A percentile compares a stretch with the other conserved stretches of the same genome.
These are phyloP conservation scores for Cenococcum geophilum DNA, from an alignment of 495 filamentous ascomycete genomes.

Conservation along the genomic window DNA sequence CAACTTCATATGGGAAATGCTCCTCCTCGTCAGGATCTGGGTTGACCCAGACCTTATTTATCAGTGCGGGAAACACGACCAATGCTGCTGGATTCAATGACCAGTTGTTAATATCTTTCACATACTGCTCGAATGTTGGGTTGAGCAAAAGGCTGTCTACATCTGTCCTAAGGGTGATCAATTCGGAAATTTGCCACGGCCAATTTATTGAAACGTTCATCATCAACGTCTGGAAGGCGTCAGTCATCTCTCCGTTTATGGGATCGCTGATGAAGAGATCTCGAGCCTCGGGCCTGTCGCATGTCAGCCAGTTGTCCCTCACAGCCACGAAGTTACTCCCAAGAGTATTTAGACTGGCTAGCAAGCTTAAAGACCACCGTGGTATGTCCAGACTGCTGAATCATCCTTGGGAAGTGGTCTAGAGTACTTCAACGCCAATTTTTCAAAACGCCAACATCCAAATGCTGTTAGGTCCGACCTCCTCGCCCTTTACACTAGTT, in stretches of 20 bases:
- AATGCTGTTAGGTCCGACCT: not conserved
- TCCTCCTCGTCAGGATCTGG: not conserved
- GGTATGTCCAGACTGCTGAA: too few relatives aligned
- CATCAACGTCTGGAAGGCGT: not conserved
- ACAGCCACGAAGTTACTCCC: too few relatives aligned
- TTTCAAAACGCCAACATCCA: not conserved
- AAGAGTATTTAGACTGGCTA: too few relatives aligned
- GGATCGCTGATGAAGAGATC: slow-evolving; percentile 8
- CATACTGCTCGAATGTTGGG: slow-evolving; percentile 7
- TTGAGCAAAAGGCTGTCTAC: not conserved
- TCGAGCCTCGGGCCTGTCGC: slow-evolving; percentile 7
- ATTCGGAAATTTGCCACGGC: not conserved
- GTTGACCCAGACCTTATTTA: slow-evolving; percentile 6
- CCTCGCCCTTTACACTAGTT: too few relatives aligned
- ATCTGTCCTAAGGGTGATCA: not conserved
- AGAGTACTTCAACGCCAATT: too few relatives aligned
- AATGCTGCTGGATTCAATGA: slow-evolving; percentile 5
- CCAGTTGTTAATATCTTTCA: slow-evolving; percentile 14
- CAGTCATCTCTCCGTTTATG: not conserved
- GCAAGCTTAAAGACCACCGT: too few relatives aligned
- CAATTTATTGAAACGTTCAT: not conserved
- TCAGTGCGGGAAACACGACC: slow-evolving; percentile 1
- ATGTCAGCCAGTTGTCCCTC: not conserved
- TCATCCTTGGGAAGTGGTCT: too few relatives aligned
- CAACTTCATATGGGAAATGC: not conserved